Evolutionary conservation across 2,329 filamentous ascomycete species (phyloP), one percentile per base, ranked within the genome.

Genomic region (Lachnellula subtilissima): DNA sequence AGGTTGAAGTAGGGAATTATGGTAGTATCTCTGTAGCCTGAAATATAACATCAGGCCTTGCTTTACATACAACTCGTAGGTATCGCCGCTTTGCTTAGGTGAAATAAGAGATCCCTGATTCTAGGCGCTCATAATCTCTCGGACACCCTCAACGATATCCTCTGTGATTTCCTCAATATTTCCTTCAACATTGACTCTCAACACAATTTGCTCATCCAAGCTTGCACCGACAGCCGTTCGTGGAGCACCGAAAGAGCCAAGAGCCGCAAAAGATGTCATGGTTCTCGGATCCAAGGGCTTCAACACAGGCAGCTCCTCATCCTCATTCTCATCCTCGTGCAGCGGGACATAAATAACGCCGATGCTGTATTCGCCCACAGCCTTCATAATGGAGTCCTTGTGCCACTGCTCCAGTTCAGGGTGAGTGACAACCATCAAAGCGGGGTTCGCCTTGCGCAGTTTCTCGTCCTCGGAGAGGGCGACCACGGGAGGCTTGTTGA

Each of bases 261-360:
- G 22, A 11, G n/a, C 12, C 19, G 19, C 42, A 42, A 42, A 68
- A 25, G 57, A 60, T 7, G 58, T 62, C 63, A 70, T 67, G 5
- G 57, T 65, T 15, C 48, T 61, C 14, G 67, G 67, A 54, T 69
- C 66, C 43, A 70, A 55, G n/a, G 66, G 64, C 48, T 55, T 56
- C 7, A 69, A 58, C 5, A 62, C 56, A 4, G 67, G 67, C 43
- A 66, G 42, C 17, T 68, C 65, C 14, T 62, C 65, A 1, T 65
- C 58, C 28, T 59, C 54, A 28, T 28, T 1, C 28, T 9, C 28
- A 28, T 28, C 7, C 28, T 9, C 28, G 28, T 11, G 60, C 28
- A 71, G 50, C 1, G 68, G 68, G 28, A 69, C 66, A 58, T 69
- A 71, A 37, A 70, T 63, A 5, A 70, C 54, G 0, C 67, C 68